Conservation (phyloP, 1,284 basidiomycete genomes). For the Porodaedalea pini region DNA sequence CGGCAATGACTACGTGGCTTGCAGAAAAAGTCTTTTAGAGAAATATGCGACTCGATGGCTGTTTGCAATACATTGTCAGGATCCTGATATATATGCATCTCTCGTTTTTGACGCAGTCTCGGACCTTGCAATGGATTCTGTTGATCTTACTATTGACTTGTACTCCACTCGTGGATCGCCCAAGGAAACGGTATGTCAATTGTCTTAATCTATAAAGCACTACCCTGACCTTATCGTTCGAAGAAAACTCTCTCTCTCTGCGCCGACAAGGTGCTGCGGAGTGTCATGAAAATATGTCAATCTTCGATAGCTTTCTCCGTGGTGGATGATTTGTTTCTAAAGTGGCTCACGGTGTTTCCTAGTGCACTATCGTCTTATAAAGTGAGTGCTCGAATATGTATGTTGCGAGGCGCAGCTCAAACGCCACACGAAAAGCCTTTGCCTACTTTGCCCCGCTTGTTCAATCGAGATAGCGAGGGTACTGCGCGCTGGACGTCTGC, state of each 20-base stretch:
- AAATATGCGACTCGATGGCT: conserved; percentile 64
- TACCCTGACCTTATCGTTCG: background rate
- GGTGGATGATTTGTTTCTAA: conserved; percentile 59
- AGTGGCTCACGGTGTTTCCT: conserved; percentile 57
- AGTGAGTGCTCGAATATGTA: conserved; percentile 30
- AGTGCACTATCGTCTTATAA: conserved; percentile 33
- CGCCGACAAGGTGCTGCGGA: conserved; percentile 43
- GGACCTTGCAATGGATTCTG: conserved; percentile 42
- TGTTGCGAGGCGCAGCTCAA: conserved; percentile 17
- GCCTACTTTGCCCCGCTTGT: conserved; percentile 53
- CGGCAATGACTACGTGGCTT: conserved; percentile 61
- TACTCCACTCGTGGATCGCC: conserved; percentile 30
- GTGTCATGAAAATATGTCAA: conserved; percentile 53
- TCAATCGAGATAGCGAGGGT: conserved; percentile 49
- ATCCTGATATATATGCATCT: conserved; percentile 45
- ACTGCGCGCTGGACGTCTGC: conserved; percentile 19
- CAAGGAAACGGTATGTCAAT: conserved; percentile 30
- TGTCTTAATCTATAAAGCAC: conserved; percentile 34
- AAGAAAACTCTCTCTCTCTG: conserved; percentile 20
- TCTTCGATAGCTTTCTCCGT: conserved; percentile 54
- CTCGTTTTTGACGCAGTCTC: conserved; percentile 48
- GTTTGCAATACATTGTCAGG: conserved; percentile 56
- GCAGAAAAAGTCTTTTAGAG: conserved; percentile 44
- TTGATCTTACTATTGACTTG: background rate
- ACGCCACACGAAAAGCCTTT: conserved; percentile 39